phyloP scores from a whole-genome alignment of 2,329 filamentous ascomycete species.

The Juglanconis sp. region DNA sequence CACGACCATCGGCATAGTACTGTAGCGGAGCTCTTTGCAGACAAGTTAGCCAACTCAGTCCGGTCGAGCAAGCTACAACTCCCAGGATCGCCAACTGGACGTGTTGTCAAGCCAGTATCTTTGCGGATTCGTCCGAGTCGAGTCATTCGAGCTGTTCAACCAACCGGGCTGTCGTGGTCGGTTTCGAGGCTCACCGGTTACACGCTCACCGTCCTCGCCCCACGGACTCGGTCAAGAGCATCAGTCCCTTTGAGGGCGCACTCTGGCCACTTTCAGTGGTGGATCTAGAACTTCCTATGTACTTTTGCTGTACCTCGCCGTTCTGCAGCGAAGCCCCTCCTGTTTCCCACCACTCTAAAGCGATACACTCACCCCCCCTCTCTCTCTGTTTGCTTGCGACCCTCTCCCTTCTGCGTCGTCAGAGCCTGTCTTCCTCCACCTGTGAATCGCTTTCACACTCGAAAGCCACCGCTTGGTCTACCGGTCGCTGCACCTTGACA shows the following conservation, averaged over 20 bases:
- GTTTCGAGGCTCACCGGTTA: constrained; percentile 3
- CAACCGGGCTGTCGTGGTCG: neutral
- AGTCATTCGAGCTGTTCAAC: neutral
- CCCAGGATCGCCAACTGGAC: neutral
- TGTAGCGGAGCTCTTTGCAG: neutral
- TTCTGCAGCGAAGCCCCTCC: constrained; percentile 11
- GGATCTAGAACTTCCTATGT: constrained; percentile 8
- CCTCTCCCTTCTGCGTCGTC: neutral
- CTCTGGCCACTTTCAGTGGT: constrained; percentile 2
- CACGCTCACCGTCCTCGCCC: constrained; percentile 5
- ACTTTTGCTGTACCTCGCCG: constrained; percentile 13
- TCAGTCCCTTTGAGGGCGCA: neutral
- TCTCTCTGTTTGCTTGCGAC: neutral
- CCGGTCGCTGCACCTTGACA: constrained; percentile 6
- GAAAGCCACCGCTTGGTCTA: constrained; percentile 6
- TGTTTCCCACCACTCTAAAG: neutral
- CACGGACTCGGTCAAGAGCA: constrained; percentile 15
- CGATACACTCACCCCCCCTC: constrained; percentile 9
- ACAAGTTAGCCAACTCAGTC: neutral
- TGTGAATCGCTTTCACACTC: neutral
- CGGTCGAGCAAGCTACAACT: neutral
- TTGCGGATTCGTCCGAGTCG: neutral
- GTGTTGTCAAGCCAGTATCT: neutral
- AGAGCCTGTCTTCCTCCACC: neutral
- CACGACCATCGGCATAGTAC: neutral